Evolutionary conservation across 2,329 filamentous ascomycete species (phyloP), one percentile per base, ranked within the genome.

Genomic region (Apiospora pterosperma): DNA sequence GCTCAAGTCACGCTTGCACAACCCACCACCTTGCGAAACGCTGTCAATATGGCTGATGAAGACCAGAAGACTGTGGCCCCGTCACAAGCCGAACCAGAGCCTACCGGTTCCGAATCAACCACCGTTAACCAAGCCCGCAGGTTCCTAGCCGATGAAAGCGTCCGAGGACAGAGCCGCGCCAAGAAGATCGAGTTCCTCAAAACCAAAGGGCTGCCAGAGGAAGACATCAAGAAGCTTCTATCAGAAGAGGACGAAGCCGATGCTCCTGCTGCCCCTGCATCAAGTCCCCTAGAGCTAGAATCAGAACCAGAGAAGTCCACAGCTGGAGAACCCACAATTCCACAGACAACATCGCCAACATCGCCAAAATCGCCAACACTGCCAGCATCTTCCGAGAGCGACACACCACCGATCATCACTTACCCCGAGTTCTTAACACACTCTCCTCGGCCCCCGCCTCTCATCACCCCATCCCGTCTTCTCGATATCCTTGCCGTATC

Each of bases 151-250:
- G 90, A 96, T 66, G 88, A 91, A 8, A 82, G 84, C 23, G 91
- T 97, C 64, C 87, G 85, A 65, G 80, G 90, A 76, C 88, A 90
- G 38, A 82, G 90, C 0, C 82, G 84, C 55, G 90, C 92, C 64
- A 89, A 88, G 77, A 97, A 97, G 79, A 81, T 85, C 23, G 85
- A 86, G 8, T 97, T 97, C 70, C 80, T 97, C 1, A 84, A 89
- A 72, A 87, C 86, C 61, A 97, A 97, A 76, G 92, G 92, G 4
- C 80, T 97, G 8, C 79, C 79, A 4, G 79, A 85, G 5, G 81
- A 84, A 36, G 88, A 95, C 67, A 92, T 97, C 66, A 81, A 92
- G 69, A 80, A 81, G 61, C 80, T 97, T 8, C 78, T 97, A 21
- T 67, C 48, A 21, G 63, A 64, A 23, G 36, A 59, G 31, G 31